Percentiles rank a stretch among this genome's conserved stretches.
Conservation (phyloP, 176 grass and related monocot species). For the Oryza coarctata region DNA sequence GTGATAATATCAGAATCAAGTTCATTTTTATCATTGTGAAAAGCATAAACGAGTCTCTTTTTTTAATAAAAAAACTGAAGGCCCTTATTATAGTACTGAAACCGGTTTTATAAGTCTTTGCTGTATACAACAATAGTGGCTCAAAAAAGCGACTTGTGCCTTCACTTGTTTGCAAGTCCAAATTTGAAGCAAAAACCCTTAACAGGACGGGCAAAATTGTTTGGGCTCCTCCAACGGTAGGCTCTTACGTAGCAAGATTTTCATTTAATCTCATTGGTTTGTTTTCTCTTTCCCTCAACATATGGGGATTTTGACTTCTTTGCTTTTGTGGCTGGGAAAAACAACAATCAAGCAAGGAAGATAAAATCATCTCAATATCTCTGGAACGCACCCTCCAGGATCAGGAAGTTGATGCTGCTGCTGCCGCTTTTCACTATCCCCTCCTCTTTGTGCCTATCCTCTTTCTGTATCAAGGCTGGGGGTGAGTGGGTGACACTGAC, state of each 20-base stretch:
- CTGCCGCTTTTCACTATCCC: background rate
- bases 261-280: background rate
- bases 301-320: background rate
- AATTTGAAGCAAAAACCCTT: background rate
- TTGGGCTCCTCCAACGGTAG: background rate
- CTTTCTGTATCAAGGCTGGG: background rate
- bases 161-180: background rate
- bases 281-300: background rate
- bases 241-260: background rate
- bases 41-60: background rate
- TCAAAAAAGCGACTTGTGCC: background rate
- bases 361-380: background rate
- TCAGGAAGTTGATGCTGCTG: background rate
- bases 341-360: background rate
- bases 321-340: background rate
- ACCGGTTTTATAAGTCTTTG: background rate
- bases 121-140: too few relatives aligned
- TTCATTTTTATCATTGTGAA: background rate
- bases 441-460: background rate
- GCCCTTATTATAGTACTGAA: background rate
- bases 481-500: slow-evolving; percentile 10
- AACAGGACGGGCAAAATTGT: background rate
- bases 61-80: background rate
- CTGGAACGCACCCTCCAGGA: background rate
- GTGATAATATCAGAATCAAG: background rate